Conservation (phyloP, 768 basidiomycete genomes). For the Hygrocybe coccinea region DNA sequence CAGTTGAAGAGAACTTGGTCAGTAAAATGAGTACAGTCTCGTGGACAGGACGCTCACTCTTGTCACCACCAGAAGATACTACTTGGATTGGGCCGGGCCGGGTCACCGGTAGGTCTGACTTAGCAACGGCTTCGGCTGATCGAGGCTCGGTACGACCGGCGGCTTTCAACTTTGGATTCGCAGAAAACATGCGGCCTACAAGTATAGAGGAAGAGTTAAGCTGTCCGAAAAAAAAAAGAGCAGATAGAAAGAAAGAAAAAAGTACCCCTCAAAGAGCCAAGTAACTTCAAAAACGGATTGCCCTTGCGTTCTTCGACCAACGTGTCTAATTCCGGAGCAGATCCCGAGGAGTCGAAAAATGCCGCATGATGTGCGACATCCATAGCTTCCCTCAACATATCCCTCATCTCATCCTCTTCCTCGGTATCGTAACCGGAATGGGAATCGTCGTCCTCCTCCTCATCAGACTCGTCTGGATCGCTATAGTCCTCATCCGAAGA, state of each 20-base stretch:
- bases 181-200: conserved; percentile 60
- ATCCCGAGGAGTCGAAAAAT: conserved; percentile 47
- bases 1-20: background rate
- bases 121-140: background rate
- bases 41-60: background rate
- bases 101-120: background rate
- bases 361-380: conserved; percentile 56
- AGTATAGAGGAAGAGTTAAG: no score
- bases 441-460: conserved; percentile 35
- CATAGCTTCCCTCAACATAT: conserved; percentile 67
- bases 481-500: conserved; percentile 41
- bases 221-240: background rate
- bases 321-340: conserved; percentile 37
- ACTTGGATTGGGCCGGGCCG: background rate
- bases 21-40: background rate
- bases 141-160: conserved; percentile 14
- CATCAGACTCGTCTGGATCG: conserved; percentile 34
- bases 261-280: conserved; percentile 69
- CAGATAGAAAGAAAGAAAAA: conserved; percentile 5
- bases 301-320: conserved; percentile 52
- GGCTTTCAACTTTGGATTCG: conserved; percentile 39
- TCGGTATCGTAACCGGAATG: conserved; percentile 53
- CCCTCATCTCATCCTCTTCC: conserved; percentile 60
- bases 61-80: background rate
- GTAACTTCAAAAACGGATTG: conserved; percentile 74